phyloP scores from a whole-genome alignment of 1,284 basidiomycete species.

The Grifola frondosa region DNA sequence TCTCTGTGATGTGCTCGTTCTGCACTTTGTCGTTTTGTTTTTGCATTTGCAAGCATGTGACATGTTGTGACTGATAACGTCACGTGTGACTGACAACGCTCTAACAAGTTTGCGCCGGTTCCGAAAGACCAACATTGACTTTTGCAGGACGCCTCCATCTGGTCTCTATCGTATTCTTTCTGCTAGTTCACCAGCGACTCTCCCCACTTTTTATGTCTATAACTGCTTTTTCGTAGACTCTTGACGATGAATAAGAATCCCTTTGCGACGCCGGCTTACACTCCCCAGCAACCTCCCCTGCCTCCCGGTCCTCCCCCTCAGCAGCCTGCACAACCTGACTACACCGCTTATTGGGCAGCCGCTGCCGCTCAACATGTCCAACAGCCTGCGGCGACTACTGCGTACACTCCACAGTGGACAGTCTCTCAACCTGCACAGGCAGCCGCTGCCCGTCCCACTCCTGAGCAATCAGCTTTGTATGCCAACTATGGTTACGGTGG shows the following conservation, averaged over 20 bases:
- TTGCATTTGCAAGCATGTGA: too few relatives aligned
- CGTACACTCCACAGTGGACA: conserved; percentile 66
- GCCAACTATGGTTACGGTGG: conserved; percentile 81
- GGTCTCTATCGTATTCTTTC: conserved; percentile 19
- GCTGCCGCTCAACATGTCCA: conserved; percentile 50
- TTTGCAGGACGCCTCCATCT: too few relatives aligned
- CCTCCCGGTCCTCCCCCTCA: conserved; percentile 77
- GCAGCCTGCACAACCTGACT: conserved; percentile 67
- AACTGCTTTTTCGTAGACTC: conserved; percentile 7
- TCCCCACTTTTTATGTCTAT: conserved; percentile 6
- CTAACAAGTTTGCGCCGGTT: too few relatives aligned
- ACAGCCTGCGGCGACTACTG: conserved; percentile 41
- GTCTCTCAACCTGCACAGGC: conserved; percentile 50
- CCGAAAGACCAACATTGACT: too few relatives aligned
- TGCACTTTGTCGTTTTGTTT: not conserved
- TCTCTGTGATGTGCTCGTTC: not conserved
- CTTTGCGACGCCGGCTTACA: conserved; percentile 66
- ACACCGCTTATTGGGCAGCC: conserved; percentile 72
- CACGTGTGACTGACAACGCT: not conserved
- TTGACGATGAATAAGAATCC: conserved; percentile 75
- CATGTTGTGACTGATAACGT: not conserved
- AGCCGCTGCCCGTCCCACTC: conserved; percentile 51
- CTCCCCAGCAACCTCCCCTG: conserved; percentile 69
- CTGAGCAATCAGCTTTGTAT: conserved; percentile 75
- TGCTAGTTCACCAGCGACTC: conserved; percentile 11